Evolutionary conservation across 2,329 filamentous ascomycete genomes (phyloP).

Genomic region (Zymoseptoria brevis): DNA sequence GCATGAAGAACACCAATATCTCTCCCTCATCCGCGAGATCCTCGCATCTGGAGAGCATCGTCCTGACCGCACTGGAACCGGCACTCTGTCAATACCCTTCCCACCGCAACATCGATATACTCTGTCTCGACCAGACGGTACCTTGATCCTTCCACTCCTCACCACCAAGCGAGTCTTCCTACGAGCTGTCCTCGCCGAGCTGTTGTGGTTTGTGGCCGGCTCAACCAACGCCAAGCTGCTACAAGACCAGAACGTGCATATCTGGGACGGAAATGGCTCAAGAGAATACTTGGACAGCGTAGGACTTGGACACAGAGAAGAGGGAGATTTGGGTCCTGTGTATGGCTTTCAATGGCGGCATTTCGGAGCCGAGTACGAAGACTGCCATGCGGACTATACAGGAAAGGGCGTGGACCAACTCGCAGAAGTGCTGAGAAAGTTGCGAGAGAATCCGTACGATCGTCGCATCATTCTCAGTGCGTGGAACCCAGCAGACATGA

Average conservation of each 20-base stretch:
- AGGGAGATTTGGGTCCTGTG: conserved; percentile 86
- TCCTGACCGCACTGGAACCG: conserved; percentile 89
- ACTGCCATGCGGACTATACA: conserved; percentile 70
- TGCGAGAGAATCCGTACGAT: conserved; percentile 78
- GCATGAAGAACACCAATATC: conserved; percentile 91
- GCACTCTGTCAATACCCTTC: conserved; percentile 82
- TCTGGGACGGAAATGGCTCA: conserved; percentile 96
- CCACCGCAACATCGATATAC: conserved; percentile 79
- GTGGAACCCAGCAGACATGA: conserved; percentile 85
- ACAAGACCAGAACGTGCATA: conserved; percentile 75
- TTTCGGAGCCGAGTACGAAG: conserved; percentile 84
- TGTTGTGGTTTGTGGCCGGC: conserved; percentile 91
- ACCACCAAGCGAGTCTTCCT: conserved; percentile 97
- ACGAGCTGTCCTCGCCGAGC: conserved; percentile 79
- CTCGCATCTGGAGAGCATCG: conserved; percentile 76
- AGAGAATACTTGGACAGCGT: conserved; percentile 82
- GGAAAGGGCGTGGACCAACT: conserved; percentile 91
- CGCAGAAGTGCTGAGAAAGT: conserved; percentile 78
- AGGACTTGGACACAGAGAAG: conserved; percentile 70
- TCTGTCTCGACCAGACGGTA: conserved; percentile 54
- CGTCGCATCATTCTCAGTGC: conserved; percentile 82
- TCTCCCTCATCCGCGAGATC: conserved; percentile 80
- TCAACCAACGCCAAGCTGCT: conserved; percentile 72
- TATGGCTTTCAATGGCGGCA: conserved; percentile 99
- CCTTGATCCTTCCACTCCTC: conserved; percentile 75